Base-by-base conservation (phyloP, 2,329 filamentous ascomycete genomes). In the Tetracladium maxilliforme region DNA sequence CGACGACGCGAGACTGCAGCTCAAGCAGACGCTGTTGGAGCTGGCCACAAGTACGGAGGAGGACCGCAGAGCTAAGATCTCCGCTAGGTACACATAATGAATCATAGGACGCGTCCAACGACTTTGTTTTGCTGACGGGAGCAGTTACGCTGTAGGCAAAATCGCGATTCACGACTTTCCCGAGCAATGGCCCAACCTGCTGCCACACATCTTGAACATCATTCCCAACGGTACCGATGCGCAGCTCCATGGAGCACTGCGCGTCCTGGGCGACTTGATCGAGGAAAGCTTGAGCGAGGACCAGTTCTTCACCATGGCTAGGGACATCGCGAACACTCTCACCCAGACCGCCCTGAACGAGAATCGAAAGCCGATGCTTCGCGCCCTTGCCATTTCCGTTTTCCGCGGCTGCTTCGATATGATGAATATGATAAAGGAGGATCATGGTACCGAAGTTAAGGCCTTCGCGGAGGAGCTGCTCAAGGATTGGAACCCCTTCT, bases 341-440 rank as follows among this genome's bases (percentile, higher is more conserved):
- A 90, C 83, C 47, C 68, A 81, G 39, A 77, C 93, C 19, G 83
- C 86, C 10, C 63, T 80, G 29, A 80, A 80, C 45, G 69, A 78
- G 30, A 64, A 63, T 32, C 71, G 81, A 39, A 84, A 81, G 44
- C 64, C 78, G 7, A 70, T 71, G 31, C 60, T 93, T 30, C 70
- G 90, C 32, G 83, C 84, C 16, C 61, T 95, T 37, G 81, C 90
- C 19, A 77, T 95, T 21, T 82, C 79, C 20, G 81, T 94, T 30
- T 93, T 95, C 60, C 70, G 83, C 29, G 73, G 73, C 24, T 93
- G 83, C 52, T 92, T 98, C 48, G 84, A 95, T 46, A 81, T 90
- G 29, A 70, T 98, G 56, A 84, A 95, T 52, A 92, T 94, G 70
- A 80, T 95, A 36, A 79, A 93, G 61, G 86, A 93, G 37, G 82